A percentile compares a stretch with the other conserved stretches of the same genome.
These are phyloP conservation scores for Diacronema lutheri DNA, from an alignment of 78 protist species.

Conservation along the genomic window DNA sequence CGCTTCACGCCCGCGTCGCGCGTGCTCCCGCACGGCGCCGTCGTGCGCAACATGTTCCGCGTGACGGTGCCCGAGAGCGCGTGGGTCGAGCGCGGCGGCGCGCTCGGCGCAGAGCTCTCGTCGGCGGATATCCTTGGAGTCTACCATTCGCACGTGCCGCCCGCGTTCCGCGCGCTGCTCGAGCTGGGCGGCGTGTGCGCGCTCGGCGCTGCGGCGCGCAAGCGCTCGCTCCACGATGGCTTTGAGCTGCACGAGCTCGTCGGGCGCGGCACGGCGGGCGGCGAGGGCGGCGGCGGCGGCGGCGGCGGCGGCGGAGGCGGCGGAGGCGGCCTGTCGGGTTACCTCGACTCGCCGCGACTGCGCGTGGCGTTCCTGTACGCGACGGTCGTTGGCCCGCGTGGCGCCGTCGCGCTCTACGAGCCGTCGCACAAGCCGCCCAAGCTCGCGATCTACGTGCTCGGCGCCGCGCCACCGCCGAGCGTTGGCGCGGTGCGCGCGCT, in stretches of 20 bases:
- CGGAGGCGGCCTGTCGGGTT: background rate
- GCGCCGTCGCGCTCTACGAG: background rate
- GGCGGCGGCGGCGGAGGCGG: background rate
- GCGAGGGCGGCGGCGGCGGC: too few species aligned
- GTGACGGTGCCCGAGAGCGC: constrained; percentile 54
- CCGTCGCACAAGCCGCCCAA: background rate
- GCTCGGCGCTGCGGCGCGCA: background rate
- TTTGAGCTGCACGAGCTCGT: background rate
- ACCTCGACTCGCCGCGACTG: background rate
- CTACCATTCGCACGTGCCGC: constrained; percentile 76
- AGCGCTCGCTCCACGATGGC: too few species aligned
- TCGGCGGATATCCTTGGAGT: constrained; percentile 79
- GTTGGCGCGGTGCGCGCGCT: too few species aligned
- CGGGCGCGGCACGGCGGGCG: too few species aligned
- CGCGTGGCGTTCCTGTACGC: background rate
- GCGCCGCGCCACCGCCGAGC: too few species aligned
- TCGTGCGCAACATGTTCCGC: constrained; percentile 11
- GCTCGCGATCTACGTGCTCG: too few species aligned
- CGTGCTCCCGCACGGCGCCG: constrained; percentile 56
- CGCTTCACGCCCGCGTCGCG: background rate
- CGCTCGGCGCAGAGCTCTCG: constrained; percentile 20
- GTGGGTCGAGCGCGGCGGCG: constrained; percentile 15
- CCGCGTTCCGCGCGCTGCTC: constrained; percentile 61
- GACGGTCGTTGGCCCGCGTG: background rate
- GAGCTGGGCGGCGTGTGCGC: constrained; percentile 59